These are phyloP conservation scores for Cyclocybe aegerita DNA, from an alignment of 768 basidiomycete genomes.

Conservation along the genomic window DNA sequence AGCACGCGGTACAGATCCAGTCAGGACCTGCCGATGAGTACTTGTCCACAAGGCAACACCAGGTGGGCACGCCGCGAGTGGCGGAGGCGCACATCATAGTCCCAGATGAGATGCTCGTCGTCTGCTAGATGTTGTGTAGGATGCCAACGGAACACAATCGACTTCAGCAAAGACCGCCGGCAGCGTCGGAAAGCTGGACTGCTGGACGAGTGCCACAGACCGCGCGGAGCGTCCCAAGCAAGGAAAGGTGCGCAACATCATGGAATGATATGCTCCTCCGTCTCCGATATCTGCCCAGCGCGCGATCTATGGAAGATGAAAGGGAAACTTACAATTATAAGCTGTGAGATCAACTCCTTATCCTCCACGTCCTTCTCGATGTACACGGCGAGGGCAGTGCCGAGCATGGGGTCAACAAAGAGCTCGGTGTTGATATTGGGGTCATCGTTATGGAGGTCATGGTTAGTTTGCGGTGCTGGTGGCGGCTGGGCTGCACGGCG, in stretches of 20 bases:
- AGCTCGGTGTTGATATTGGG: conserved; percentile 46
- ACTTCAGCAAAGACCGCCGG: too few relatives aligned
- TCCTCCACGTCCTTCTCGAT: conserved; percentile 81
- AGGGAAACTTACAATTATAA: conserved; percentile 60
- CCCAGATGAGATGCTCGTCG: too few relatives aligned
- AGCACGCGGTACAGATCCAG: too few relatives aligned
- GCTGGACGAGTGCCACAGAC: too few relatives aligned
- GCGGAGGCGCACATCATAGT: too few relatives aligned
- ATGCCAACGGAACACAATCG: too few relatives aligned
- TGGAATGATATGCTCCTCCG: neutral
- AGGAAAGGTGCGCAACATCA: neutral
- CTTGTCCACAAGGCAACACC: too few relatives aligned
- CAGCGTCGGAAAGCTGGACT: too few relatives aligned
- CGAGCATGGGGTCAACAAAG: conserved; percentile 84
- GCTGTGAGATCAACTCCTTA: conserved; percentile 58
- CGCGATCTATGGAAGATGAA: neutral
- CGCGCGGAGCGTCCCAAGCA: too few relatives aligned
- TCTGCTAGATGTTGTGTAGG: too few relatives aligned
- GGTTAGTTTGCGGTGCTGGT: conserved; percentile 35
- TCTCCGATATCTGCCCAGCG: neutral
- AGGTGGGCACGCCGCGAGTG: too few relatives aligned
- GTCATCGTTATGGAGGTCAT: conserved; percentile 28
- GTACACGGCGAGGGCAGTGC: conserved; percentile 71
- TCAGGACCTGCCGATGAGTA: too few relatives aligned
- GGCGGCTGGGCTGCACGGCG: conserved; percentile 38